Evolutionary conservation across 805 yeast species (phyloP), one percentile per base, ranked within the genome.

Genomic region (Metschnikowia chrysomelidarum): DNA sequence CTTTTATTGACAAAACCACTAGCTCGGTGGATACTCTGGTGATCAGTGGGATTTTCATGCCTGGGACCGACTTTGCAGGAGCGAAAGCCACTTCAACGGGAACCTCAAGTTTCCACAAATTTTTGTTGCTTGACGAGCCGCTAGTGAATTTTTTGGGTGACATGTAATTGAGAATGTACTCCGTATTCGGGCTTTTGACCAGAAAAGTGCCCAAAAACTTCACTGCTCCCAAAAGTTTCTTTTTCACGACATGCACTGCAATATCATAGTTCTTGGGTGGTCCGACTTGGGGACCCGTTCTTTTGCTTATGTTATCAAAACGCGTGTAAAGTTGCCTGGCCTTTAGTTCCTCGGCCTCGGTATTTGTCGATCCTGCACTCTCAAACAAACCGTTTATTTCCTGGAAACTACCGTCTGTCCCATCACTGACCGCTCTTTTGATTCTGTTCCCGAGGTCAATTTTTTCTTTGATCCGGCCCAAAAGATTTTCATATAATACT

Each of bases 171-270:
- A 52, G 54, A 10, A 43, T 35, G 36, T 64, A 59, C 27, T 56
- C 60, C 2, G 38, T 50, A 24, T 43, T 55, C 7, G 68, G 69
- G 2, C 62, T 57, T 5, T 64, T 44, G 5, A 64, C 38, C 12
- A 62, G 56, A n/a, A 53, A 29, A n/a, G 62, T 40, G 2, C 71
- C 71, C 18, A 55, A 44, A 4, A 51, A 44, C 40, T 64, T 64
- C 12, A 59, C 41, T 2, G 49, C 25, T 1, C 68, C 65, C 25
- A 64, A 41, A 5, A 62, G 30, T 3, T 56, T 41, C 34, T 55
- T 59, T 40, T 57, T 60, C 36, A 51, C 52, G 26, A 56, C 49
- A 0, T 65, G 64, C n/a, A 53, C 34, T 19, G 59, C 49, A 9
- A 61, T 55, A 38, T 60, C 67, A 41, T 60, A 57, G 7, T 42